A percentile compares a stretch with the other conserved stretches of the same genome.
Evolutionary conservation across 257 asterid genomes (phyloP).

Genomic region (Cynanchum wilfordii): DNA sequence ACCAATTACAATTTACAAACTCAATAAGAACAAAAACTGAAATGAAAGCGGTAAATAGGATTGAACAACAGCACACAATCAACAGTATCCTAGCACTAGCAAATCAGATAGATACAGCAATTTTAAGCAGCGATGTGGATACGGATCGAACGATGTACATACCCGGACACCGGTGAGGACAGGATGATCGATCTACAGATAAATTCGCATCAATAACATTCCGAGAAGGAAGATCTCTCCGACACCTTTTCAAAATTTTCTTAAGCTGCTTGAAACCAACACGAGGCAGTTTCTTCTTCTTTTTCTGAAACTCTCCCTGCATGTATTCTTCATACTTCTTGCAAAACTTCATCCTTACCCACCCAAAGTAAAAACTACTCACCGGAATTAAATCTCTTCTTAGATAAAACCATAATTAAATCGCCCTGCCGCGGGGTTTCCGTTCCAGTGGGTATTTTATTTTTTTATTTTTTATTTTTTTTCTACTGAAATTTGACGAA

Average conservation of each 20-base stretch:
- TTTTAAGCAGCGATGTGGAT: background rate
- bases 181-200: conserved; percentile 28
- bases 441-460: too few species aligned
- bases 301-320: conserved; percentile 56
- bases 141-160: background rate
- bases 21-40: background rate
- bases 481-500: background rate
- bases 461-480: too few species aligned
- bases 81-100: background rate
- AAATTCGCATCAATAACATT: background rate
- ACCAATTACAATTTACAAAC: background rate
- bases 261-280: conserved; percentile 84
- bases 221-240: conserved; percentile 31
- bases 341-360: conserved; percentile 71
- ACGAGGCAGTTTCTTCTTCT: conserved; percentile 49
- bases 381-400: background rate
- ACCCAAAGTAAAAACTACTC: too few species aligned
- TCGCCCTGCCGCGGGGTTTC: background rate
- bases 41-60: background rate
- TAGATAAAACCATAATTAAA: background rate
- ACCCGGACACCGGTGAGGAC: conserved; percentile 80
- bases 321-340: conserved; percentile 92
- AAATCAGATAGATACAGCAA: background rate
- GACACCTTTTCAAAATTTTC: conserved; percentile 71
- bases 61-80: background rate